phyloP scores from a whole-genome alignment of 1,139 yeast genomes.

The Suhomyces coccinellae region DNA sequence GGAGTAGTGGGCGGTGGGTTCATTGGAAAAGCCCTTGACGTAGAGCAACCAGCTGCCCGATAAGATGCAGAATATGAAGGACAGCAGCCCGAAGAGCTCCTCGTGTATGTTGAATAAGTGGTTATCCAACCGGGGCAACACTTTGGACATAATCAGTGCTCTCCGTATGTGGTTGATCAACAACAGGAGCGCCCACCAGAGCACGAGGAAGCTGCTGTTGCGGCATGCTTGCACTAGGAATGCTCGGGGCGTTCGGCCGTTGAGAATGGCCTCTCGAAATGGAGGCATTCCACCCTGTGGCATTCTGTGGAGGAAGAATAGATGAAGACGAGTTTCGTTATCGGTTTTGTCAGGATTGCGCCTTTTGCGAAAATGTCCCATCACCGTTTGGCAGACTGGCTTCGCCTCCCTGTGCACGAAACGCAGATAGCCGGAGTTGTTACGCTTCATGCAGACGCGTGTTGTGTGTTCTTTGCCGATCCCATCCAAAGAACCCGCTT shows the following conservation, averaged over 20 bases:
- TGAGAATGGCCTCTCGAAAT: slow-evolving; percentile 4
- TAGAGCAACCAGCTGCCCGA: slow-evolving; percentile 11
- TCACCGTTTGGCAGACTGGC: not conserved
- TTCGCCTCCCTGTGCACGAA: not conserved
- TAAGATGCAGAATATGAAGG: slow-evolving; percentile 8
- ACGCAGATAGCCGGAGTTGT: not conserved
- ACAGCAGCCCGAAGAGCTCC: slow-evolving; percentile 6
- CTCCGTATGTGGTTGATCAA: slow-evolving; percentile 8
- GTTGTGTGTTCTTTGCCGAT: not conserved
- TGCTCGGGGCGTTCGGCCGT: slow-evolving; percentile 5
- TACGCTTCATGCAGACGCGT: not conserved
- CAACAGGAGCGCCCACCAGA: slow-evolving; percentile 7
- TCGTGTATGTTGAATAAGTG: slow-evolving; percentile 7
- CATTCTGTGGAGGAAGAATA: not conserved
- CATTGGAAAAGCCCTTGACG: slow-evolving; percentile 2
- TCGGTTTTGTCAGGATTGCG: too few relatives aligned
- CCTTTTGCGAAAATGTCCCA: not conserved
- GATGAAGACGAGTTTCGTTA: too few relatives aligned
- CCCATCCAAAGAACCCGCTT: not conserved
- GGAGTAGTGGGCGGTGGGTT: not conserved
- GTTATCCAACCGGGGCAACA: slow-evolving; percentile 7
- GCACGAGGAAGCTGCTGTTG: slow-evolving; percentile 5
- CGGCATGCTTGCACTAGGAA: slow-evolving; percentile 1
- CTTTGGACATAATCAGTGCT: slow-evolving; percentile 6
- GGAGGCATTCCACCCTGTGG: not conserved